A percentile compares a stretch with the other conserved stretches of the same genome.
Evolutionary conservation across 805 yeast species (phyloP).

Genomic region (Yarrowia bubula): DNA sequence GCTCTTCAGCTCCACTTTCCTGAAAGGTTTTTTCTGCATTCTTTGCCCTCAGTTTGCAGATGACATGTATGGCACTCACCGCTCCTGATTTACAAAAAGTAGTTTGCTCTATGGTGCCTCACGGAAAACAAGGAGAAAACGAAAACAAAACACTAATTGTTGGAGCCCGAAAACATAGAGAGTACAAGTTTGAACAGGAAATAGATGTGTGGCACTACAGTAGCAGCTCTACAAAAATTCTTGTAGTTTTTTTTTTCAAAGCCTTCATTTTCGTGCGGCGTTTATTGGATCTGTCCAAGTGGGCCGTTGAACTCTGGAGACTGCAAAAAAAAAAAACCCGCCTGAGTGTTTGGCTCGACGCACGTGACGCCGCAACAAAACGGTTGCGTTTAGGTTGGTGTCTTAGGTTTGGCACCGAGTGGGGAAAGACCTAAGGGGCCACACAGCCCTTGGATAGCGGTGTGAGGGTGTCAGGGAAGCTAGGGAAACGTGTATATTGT

Average conservation of each 20-base stretch:
- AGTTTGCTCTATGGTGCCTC: neutral
- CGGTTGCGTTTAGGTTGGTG: neutral
- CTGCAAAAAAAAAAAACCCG: neutral
- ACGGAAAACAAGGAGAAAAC: neutral
- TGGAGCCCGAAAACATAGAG: no score
- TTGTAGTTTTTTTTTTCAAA: no score
- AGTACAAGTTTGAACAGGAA: no score
- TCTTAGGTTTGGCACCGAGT: conserved; percentile 19
- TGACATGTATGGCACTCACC: neutral
- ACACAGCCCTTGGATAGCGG: neutral
- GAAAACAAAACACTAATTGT: neutral
- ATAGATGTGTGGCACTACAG: no score
- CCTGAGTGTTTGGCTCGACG: neutral
- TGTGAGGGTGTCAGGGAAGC: neutral
- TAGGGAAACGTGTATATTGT: no score
- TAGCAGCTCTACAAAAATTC: no score
- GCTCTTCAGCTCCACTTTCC: no score
- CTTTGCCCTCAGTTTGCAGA: neutral
- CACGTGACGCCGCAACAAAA: conserved; percentile 24
- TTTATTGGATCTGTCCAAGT: no score
- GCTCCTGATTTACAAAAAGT: neutral
- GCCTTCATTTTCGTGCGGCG: no score
- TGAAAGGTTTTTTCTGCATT: no score
- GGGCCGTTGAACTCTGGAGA: neutral
- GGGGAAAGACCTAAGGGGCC: conserved; percentile 18